Percentiles rank a stretch among this genome's conserved stretches.
These are phyloP conservation scores for Salvia splendens DNA, from an alignment of 257 asterid genomes.

Conservation along the genomic window DNA sequence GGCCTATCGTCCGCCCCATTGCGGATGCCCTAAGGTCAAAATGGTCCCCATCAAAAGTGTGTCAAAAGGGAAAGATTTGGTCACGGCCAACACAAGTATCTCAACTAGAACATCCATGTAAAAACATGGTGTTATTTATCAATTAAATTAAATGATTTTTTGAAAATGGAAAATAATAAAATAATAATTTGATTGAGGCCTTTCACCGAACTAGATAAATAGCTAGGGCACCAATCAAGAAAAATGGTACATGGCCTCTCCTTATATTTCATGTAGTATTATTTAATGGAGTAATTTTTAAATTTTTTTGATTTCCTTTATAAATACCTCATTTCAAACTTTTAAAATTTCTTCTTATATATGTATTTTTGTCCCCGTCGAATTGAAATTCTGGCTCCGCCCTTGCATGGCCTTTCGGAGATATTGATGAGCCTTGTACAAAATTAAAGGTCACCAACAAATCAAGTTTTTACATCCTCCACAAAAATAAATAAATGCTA, in stretches of 20 bases:
- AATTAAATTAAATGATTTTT: not conserved
- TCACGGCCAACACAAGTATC: constrained; percentile 25
- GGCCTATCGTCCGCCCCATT: no score
- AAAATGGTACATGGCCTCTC: constrained; percentile 28
- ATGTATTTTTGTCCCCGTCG: no score
- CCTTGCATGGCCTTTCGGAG: constrained; percentile 29
- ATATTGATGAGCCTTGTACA: constrained; percentile 18
- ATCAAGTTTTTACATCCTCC: not conserved
- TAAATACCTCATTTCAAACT: no score
- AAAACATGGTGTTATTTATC: constrained; percentile 10
- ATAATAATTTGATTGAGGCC: constrained; percentile 14
- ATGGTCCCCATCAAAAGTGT: constrained; percentile 29
- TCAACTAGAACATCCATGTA: constrained; percentile 32
- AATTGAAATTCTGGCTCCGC: no score
- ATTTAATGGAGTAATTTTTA: no score
- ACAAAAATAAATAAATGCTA: not conserved
- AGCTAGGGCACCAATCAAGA: not conserved
- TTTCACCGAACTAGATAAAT: constrained; percentile 21
- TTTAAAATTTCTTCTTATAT: no score
- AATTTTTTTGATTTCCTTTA: no score
- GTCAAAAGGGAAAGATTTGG: constrained; percentile 36
- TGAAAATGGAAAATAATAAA: not conserved
- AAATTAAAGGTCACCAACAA: constrained; percentile 20
- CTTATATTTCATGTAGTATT: no score
- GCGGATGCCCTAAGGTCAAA: constrained; percentile 24